Evolutionary conservation across 2,329 filamentous ascomycete genomes (phyloP), one percentile per base, ranked within the genome.

Genomic region (Ophiostoma sp.): DNA sequence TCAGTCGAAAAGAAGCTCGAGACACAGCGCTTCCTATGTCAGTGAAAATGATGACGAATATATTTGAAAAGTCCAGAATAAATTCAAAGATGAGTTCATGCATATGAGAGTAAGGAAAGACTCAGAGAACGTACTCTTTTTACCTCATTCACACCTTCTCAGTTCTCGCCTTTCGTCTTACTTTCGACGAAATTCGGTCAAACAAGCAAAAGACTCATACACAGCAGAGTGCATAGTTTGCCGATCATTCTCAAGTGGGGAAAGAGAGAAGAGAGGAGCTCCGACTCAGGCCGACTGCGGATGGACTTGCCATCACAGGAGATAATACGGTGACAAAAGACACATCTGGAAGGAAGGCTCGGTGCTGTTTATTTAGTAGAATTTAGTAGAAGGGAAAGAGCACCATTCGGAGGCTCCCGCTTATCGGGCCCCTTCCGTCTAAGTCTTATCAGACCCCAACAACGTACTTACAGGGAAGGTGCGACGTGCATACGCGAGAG

Each of bases 391-490:
- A 48, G 42, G 42, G 42, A 48, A 48, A 48, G 42, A n/a, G 61
- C 61, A 22, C 61, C 22, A 45, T 25, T 66, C 61, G 61, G 61
- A 66, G 61, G 36, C 19, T 66, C 36, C 61, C 61, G 61, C 59
- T 39, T 66, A 66, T 66, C 61, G 36, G 61, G 15, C 12, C n/a
- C 61, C 61, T 28, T 45, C 61, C 61, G 61, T 28, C 61, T 64
- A 59, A 39, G 36, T 45, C 36, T 45, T 66, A 66, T 66, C 36
- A 45, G 9, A 45, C 31, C n/a, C n/a, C n/a, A n/a, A n/a, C n/a
- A n/a, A n/a, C n/a, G n/a, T n/a, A 15, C 42, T 19, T 48, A 6
- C 15, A 63, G 17, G 59, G 59, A 63, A 64, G 59, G 61, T 28
- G 36, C 61, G 11, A 45, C 2, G n/a, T 12, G 33, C 61, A 25